Percentiles rank a stretch among this genome's conserved stretches.
Conservation (phyloP, 1,284 basidiomycete species). For the Inonotus obliquus region DNA sequence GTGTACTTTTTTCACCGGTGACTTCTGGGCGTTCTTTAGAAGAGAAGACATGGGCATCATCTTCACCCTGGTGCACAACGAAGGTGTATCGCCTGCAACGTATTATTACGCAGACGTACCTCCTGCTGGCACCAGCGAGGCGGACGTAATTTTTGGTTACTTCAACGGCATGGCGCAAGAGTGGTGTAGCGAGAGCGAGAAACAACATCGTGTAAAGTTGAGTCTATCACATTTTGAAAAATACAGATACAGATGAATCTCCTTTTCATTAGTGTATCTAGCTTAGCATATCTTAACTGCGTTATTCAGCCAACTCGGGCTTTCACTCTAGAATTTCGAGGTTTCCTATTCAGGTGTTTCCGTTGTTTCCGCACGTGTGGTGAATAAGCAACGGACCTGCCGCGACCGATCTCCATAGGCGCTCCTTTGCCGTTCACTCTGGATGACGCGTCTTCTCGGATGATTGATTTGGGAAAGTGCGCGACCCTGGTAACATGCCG, state of each 20-base stretch:
- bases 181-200: background rate
- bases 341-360: too few species aligned
- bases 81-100: constrained; percentile 54
- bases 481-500: too few species aligned
- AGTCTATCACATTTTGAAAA: background rate
- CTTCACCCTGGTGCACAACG: constrained; percentile 53
- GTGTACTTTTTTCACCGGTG: constrained; percentile 66
- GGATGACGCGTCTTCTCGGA: too few species aligned
- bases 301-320: too few species aligned
- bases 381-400: too few species aligned
- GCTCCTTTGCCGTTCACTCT: too few species aligned
- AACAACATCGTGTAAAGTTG: background rate
- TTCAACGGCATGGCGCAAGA: background rate
- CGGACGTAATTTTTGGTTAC: constrained; percentile 12
- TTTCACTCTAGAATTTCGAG: too few species aligned
- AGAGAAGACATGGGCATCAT: constrained; percentile 62
- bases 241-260: background rate
- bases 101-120: constrained; percentile 55
- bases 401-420: too few species aligned
- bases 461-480: too few species aligned
- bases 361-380: too few species aligned
- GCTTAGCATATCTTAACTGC: too few species aligned
- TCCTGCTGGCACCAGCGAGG: constrained; percentile 13
- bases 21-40: constrained; percentile 58
- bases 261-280: too few species aligned